Evolutionary conservation across 345 rosid species (phyloP).

Genomic region (Aquilaria sinensis): DNA sequence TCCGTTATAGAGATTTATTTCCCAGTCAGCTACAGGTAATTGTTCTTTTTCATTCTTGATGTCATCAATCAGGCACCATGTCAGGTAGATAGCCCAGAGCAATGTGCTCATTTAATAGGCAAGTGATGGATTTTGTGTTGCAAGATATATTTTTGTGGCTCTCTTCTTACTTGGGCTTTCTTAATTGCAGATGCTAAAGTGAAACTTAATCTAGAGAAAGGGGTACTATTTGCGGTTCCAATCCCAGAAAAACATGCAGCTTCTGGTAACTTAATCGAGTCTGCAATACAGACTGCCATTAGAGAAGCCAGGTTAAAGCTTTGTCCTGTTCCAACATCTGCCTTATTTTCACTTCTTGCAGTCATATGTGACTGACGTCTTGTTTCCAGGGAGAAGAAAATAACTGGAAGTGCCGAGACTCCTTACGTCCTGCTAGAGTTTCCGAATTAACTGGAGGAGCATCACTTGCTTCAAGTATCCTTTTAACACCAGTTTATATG

Average conservation of each 20-base stretch:
- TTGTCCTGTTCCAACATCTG: constrained; percentile 6
- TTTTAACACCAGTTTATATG: constrained; percentile 9
- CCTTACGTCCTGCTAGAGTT: constrained; percentile 84
- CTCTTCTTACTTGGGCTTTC: constrained; percentile 10
- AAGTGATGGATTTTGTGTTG: constrained; percentile 32
- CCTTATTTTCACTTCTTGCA: neutral
- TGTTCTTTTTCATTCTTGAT: constrained; percentile 7
- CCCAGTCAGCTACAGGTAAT: no score
- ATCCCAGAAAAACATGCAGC: constrained; percentile 75
- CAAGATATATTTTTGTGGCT: constrained; percentile 3
- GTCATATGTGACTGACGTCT: neutral
- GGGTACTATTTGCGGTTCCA: constrained; percentile 77
- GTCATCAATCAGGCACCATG: constrained; percentile 51
- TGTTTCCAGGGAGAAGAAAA: constrained; percentile 54
- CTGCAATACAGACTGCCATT: constrained; percentile 70
- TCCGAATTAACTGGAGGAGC: constrained; percentile 81
- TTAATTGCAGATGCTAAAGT: constrained; percentile 55
- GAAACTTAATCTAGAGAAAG: constrained; percentile 63
- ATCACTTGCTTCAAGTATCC: constrained; percentile 85
- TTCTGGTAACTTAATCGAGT: constrained; percentile 63
- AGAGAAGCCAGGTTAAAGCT: constrained; percentile 64
- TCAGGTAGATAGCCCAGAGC: constrained; percentile 72
- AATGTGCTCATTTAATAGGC: constrained; percentile 84
- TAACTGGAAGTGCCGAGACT: constrained; percentile 84
- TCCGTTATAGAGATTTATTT: no score